A percentile compares a stretch with the other conserved stretches of the same genome.
phyloP scores from a whole-genome alignment of 1,284 basidiomycete species.

The Earliella scabrosa region DNA sequence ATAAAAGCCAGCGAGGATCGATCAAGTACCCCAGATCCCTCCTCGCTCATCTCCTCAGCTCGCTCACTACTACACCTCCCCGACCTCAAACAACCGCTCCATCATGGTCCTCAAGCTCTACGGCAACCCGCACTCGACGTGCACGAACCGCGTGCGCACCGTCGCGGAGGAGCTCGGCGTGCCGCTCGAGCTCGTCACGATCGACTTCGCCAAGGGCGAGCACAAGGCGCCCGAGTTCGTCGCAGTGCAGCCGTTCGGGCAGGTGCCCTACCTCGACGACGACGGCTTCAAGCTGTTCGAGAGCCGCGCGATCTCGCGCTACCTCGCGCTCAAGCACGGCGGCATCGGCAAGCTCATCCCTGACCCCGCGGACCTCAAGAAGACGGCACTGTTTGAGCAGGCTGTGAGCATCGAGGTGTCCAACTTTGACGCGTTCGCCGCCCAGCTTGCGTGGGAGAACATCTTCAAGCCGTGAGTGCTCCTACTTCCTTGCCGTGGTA shows the following conservation, averaged over 20 bases:
- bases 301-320: constrained; percentile 57
- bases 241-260: constrained; percentile 65
- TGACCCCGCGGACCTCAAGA: constrained; percentile 35
- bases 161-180: constrained; percentile 57
- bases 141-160: constrained; percentile 49
- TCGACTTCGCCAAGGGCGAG: constrained; percentile 48
- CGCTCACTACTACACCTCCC: not conserved
- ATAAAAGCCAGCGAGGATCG: too few species aligned
- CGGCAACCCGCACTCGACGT: constrained; percentile 47
- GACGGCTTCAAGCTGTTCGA: constrained; percentile 53
- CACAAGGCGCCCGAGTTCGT: constrained; percentile 52
- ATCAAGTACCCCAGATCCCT: too few species aligned
- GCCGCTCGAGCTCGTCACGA: constrained; percentile 48
- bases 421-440: constrained; percentile 54
- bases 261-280: constrained; percentile 63
- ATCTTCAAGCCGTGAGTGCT: constrained; percentile 48
- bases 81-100: not conserved
- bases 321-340: constrained; percentile 50
- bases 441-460: constrained; percentile 46
- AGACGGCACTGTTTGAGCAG: constrained; percentile 56
- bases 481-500: not conserved
- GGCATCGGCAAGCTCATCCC: constrained; percentile 42
- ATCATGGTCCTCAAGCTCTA: constrained; percentile 57
- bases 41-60: not conserved
- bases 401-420: constrained; percentile 55